Base-by-base conservation (phyloP, 352 stramenopile genomes). In the Vaucheria bursata region DNA sequence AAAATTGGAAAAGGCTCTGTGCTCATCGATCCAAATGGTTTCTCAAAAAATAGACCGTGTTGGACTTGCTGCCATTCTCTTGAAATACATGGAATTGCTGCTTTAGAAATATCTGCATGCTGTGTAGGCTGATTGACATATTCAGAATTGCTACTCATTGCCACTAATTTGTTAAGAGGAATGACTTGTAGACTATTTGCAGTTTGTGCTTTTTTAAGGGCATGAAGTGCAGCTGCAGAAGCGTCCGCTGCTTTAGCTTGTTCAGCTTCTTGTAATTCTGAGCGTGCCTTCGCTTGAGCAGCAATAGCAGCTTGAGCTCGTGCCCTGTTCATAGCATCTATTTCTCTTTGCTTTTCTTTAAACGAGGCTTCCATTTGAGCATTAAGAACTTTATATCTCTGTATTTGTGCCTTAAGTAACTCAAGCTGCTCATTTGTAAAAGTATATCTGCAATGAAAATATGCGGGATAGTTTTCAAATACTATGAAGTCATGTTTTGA, bases 11-110 rank as follows among this genome's bases (percentile, higher is more conserved):
- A n/a, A n/a, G n/a, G n/a, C n/a, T n/a, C n/a, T n/a, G n/a, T n/a
- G n/a, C n/a, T n/a, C n/a, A n/a, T n/a, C n/a, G n/a, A n/a, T n/a
- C n/a, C n/a, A n/a, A n/a, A n/a, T n/a, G n/a, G n/a, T n/a, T n/a
- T n/a, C 45, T 18, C 45, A 69, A 69, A 69, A 29, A 69, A 69
- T 38, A 38, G 29, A 38, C 59, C 59, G 18, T 69, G 18, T 29
- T 69, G 59, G 8, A 69, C 59, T 18, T 29, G 59, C 5, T 69
- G 59, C 59, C 59, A 69, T 8, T 38, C 59, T n/a, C n/a, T n/a
- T n/a, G n/a, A n/a, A n/a, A n/a, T n/a, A n/a, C n/a, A n/a, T n/a
- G n/a, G n/a, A n/a, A n/a, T n/a, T n/a, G n/a, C n/a, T n/a, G n/a
- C n/a, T n/a, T n/a, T n/a, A n/a, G n/a, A n/a, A n/a, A n/a, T n/a